phyloP scores from a whole-genome alignment of 305 asterid genomes.

The Solanum hybrid region DNA sequence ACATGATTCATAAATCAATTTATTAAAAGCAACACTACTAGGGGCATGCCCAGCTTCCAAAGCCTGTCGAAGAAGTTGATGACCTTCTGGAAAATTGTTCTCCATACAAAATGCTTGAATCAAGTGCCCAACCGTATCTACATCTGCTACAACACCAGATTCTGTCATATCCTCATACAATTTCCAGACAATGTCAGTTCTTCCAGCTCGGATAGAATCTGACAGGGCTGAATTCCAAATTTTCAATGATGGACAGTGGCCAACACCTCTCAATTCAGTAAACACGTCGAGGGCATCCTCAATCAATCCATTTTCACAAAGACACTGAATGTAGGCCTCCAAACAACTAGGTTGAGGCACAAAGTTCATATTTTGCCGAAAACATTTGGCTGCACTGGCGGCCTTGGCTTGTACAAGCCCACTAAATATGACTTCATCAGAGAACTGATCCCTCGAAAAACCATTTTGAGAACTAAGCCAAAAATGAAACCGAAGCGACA shows the following conservation, averaged over 20 bases:
- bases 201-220: constrained; percentile 22
- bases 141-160: constrained; percentile 34
- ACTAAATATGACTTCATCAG: constrained; percentile 32
- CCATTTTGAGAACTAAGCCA: constrained; percentile 45
- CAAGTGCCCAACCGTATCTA: constrained; percentile 38
- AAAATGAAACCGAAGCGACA: constrained; percentile 37
- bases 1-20: constrained; percentile 21
- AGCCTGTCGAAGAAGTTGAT: constrained; percentile 24
- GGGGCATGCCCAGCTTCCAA: constrained; percentile 28
- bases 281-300: constrained; percentile 39
- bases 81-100: constrained; percentile 21
- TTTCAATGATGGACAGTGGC: constrained; percentile 24
- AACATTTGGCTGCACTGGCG: constrained; percentile 27
- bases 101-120: constrained; percentile 46
- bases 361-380: constrained; percentile 30
- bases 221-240: constrained; percentile 52
- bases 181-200: constrained; percentile 44
- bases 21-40: constrained; percentile 12
- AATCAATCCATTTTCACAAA: constrained; percentile 39
- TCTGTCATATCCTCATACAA: constrained; percentile 42
- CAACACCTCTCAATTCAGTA: constrained; percentile 27
- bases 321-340: constrained; percentile 41
- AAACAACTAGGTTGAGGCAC: constrained; percentile 37
- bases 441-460: constrained; percentile 18
- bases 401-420: constrained; percentile 50